Evolutionary conservation across 2,329 filamentous ascomycete genomes (phyloP), one percentile per base, ranked within the genome.

Genomic region (Thielaviopsis musarum): DNA sequence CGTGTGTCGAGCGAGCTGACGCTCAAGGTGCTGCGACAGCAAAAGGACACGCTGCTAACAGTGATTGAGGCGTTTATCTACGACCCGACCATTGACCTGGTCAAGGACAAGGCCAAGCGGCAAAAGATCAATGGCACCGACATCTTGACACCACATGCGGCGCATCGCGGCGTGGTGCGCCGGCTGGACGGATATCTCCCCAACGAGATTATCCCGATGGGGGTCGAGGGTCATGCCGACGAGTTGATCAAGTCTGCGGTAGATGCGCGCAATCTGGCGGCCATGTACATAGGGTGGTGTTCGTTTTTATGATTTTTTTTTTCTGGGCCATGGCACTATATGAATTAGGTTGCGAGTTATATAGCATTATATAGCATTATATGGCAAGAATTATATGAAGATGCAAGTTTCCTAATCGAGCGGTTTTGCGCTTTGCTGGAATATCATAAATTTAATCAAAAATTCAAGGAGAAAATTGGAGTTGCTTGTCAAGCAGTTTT

Each of bases 231-330:
- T 0, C 93, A 98, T 74, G 93, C 96, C n/a, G 88, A 96, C 69
- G 89, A 94, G 71, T 72, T 98, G 70, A 93, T 98, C 65, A 82
- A 85, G 68, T 84, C 91, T 73, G 93, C 94, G 38, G 87, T 85
- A 22, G 83, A 90, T 70, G 81, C 85, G 60, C 80, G 74, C 67
- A 94, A 93, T 69, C 71, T 98, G 71, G 82, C 88, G 19, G 82
- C 83, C 48, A 98, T 98, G 94, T 98, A 97, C 71, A 95, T 97
- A 72, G 93, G 93, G 21, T 97, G 91, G 91, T 81, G 79, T 67
- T 76, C 80, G 22, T 82, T 82, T 65, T 68, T 82, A 66, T 81
- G 69, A 26, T 28, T n/a, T n/a, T n/a, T n/a, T n/a, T n/a, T n/a
- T n/a, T n/a, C n/a, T n/a, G n/a, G n/a, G n/a, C n/a, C n/a, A n/a